phyloP scores from a whole-genome alignment of 805 yeast genomes.

The Cyberlindnera bimundalis region DNA sequence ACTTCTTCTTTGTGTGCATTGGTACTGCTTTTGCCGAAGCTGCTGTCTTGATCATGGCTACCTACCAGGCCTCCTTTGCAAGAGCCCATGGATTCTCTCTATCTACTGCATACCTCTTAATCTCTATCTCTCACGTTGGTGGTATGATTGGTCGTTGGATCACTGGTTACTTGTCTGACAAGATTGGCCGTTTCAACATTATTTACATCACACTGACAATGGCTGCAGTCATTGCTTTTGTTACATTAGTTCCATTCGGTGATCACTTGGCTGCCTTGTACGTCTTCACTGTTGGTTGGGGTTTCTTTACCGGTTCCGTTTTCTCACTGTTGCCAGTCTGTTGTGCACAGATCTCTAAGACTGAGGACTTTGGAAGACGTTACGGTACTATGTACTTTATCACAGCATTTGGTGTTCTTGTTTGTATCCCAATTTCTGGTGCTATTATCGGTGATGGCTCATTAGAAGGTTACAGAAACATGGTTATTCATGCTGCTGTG shows the following conservation, averaged over 20 bases:
- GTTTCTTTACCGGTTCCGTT: slow-evolving; percentile 52
- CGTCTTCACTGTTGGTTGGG: slow-evolving; percentile 46
- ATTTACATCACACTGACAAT: slow-evolving; percentile 36
- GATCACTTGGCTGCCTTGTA: slow-evolving; percentile 33
- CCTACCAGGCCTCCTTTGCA: slow-evolving; percentile 51
- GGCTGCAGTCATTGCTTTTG: slow-evolving; percentile 31
- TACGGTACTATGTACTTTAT: slow-evolving; percentile 57
- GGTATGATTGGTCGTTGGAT: slow-evolving; percentile 43
- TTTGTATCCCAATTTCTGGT: slow-evolving; percentile 49
- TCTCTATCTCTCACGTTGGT: slow-evolving; percentile 41
- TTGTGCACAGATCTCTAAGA: slow-evolving; percentile 53
- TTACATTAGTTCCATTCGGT: slow-evolving; percentile 39
- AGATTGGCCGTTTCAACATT: slow-evolving; percentile 50
- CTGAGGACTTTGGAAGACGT: slow-evolving; percentile 49
- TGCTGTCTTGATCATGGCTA: slow-evolving; percentile 40
- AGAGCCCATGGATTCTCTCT: slow-evolving; percentile 40
- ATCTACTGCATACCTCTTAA: slow-evolving; percentile 40
- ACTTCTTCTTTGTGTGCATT: slow-evolving; percentile 39
- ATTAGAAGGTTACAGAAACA: slow-evolving; percentile 33
- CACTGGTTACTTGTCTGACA: slow-evolving; percentile 43
- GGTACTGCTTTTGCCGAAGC: slow-evolving; percentile 48
- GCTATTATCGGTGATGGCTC: slow-evolving; percentile 42
- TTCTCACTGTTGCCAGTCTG: slow-evolving; percentile 56
- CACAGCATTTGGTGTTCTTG: slow-evolving; percentile 52
- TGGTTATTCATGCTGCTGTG: slow-evolving; percentile 32